A percentile compares a stretch with the other conserved stretches of the same genome.
Evolutionary conservation across 2,329 filamentous ascomycete genomes (phyloP).

Genomic region (Periglandula ipomoeae): DNA sequence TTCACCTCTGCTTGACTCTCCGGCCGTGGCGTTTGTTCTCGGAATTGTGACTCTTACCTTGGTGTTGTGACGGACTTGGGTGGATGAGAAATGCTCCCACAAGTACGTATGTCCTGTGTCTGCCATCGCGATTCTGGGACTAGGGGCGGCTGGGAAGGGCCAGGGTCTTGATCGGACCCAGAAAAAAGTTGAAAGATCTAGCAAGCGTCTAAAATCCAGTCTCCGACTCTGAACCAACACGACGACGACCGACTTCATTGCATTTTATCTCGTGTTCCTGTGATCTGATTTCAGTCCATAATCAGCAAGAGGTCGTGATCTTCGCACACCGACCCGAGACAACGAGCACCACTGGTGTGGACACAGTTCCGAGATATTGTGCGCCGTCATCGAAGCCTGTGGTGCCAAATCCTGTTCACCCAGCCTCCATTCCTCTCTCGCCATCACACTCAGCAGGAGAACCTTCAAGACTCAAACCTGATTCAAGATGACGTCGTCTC

Average conservation of each 20-base stretch:
- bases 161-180: slow-evolving; percentile 15
- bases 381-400: neutral
- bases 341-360: neutral
- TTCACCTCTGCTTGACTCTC: neutral
- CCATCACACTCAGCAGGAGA: slow-evolving; percentile 8
- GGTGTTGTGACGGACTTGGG: neutral
- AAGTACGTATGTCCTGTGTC: neutral
- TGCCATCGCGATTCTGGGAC: neutral
- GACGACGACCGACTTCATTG: neutral
- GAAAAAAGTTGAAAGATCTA: slow-evolving; percentile 17
- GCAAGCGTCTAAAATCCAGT: neutral
- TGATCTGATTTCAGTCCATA: neutral
- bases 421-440: neutral
- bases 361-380: neutral
- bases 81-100: neutral
- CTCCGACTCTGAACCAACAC: neutral
- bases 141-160: neutral
- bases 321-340: too few species aligned
- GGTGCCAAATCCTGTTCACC: neutral
- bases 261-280: neutral
- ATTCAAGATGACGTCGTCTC: slow-evolving; percentile 32
- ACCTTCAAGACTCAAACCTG: neutral
- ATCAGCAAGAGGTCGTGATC: neutral
- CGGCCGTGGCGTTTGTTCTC: neutral
- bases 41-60: neutral